Evolutionary conservation across 768 basidiomycete species (phyloP), one percentile per base, ranked within the genome.

Genomic region (Leccinum variicolor): DNA sequence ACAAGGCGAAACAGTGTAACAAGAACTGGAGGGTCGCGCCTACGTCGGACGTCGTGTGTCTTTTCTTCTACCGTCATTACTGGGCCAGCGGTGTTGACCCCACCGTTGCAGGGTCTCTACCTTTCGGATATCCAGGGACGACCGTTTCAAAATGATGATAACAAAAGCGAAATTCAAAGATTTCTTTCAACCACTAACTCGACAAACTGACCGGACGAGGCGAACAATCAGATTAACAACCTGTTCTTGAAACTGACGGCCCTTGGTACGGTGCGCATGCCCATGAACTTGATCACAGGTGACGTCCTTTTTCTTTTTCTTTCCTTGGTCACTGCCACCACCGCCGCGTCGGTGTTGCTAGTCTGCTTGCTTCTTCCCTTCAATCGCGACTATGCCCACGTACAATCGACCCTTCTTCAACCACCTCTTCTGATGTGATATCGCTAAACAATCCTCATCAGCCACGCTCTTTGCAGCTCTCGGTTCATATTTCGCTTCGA

Each of bases 11-110:
- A 76, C 79, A 95, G 62, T 97, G 96, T 72, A 97, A 98, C 69
- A 95, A 98, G 75, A 94, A 98, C 68, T 98, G 96, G 97, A 86
- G 93, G 58, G 91, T 98, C 13, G 96, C 97, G 10, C 97, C 97
- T 0, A 98, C 96, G 54, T 92, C 91, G 8, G 97, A 99, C 70
- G 98, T 99, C 61, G 94, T 93, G 63, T 66, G 83, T 75, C 34
- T 46, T 23, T 45, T 39, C 45, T 21, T 50, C 11, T 43, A 3
- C 13, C 28, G n/a, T 50, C 48, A 25, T 52, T n/a, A 51, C 41
- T n/a, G 43, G 54, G 43, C 11, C 34, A 46, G 55, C 17, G 25
- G 49, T 15, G 45, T 34, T 62, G 36, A 63, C 43, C 41, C 23
- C 8, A 4, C 2, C 6, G 31, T 15, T 43, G 8, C 61, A 95